These are phyloP conservation scores for Blastobotrys ciferrii DNA, from an alignment of 1,139 yeast species.

Conservation along the genomic window DNA sequence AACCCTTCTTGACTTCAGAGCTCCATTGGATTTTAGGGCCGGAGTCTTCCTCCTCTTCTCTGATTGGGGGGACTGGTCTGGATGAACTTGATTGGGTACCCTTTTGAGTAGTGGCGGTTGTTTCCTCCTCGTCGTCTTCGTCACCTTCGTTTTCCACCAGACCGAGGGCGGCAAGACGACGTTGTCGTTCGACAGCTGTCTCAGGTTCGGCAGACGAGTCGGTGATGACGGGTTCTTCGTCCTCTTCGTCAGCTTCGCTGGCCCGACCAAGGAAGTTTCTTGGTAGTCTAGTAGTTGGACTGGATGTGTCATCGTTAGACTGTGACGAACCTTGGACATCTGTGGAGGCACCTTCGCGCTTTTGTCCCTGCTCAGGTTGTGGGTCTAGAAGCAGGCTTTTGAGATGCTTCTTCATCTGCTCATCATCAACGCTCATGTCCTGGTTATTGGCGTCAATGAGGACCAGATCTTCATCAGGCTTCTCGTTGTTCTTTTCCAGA, in stretches of 20 bases:
- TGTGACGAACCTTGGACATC: neutral
- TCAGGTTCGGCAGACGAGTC: conserved; percentile 32
- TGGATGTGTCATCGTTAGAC: conserved; percentile 1
- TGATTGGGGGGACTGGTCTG: conserved; percentile 15
- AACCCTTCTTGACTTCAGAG: conserved; percentile 19
- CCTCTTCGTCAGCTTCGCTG: conserved; percentile 32
- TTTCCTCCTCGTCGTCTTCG: conserved; percentile 27
- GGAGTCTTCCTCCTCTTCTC: conserved; percentile 25
- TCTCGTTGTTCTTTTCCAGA: conserved; percentile 27
- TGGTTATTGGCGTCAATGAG: conserved; percentile 22
- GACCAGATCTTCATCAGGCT: conserved; percentile 23
- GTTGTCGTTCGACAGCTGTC: conserved; percentile 56
- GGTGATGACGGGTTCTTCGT: conserved; percentile 23
- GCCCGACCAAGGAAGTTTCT: conserved; percentile 23
- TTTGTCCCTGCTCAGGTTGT: conserved; percentile 4
- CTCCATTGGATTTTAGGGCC: conserved; percentile 23
- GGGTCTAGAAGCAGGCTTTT: conserved; percentile 24
- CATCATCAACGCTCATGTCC: conserved; percentile 24
- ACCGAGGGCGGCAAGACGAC: conserved; percentile 84
- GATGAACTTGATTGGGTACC: neutral
- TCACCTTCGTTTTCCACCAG: conserved; percentile 44
- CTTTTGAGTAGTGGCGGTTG: neutral
- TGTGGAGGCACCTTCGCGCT: neutral
- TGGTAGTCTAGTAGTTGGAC: conserved; percentile 17
- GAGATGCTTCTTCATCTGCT: conserved; percentile 25